A percentile compares a stretch with the other conserved stretches of the same genome.
Conservation (phyloP, 2,329 filamentous ascomycete species). For the Shiraia bambusicola region DNA sequence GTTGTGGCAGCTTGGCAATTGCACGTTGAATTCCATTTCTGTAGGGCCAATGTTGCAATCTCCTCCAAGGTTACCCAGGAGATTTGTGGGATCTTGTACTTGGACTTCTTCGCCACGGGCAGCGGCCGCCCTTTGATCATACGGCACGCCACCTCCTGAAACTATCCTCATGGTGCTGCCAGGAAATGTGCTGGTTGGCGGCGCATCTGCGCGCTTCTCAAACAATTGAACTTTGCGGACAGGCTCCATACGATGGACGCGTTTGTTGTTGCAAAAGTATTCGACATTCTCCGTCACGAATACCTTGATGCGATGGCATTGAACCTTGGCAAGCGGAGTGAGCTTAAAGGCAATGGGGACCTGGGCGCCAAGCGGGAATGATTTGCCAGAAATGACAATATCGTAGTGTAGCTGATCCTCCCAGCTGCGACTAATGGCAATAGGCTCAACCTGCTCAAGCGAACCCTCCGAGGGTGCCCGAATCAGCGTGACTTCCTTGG, state of each 20-base stretch:
- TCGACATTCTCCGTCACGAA: slow-evolving; percentile 88
- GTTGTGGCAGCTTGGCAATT: slow-evolving; percentile 83
- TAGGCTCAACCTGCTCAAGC: slow-evolving; percentile 86
- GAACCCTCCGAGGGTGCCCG: slow-evolving; percentile 85
- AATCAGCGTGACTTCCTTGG: slow-evolving; percentile 79
- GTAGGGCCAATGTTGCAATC: slow-evolving; percentile 81
- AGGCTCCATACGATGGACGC: slow-evolving; percentile 80
- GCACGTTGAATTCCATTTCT: slow-evolving; percentile 92
- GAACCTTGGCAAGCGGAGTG: slow-evolving; percentile 88
- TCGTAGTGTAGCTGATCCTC: slow-evolving; percentile 95
- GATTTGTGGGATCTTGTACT: slow-evolving; percentile 62
- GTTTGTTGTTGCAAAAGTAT: slow-evolving; percentile 84
- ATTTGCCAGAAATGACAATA: slow-evolving; percentile 94
- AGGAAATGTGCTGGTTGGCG: slow-evolving; percentile 70
- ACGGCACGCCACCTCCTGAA: slow-evolving; percentile 77
- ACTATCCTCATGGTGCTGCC: slow-evolving; percentile 75
- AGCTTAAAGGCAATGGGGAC: slow-evolving; percentile 94
- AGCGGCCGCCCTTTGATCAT: slow-evolving; percentile 59
- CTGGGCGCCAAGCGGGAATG: slow-evolving; percentile 82
- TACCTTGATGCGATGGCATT: slow-evolving; percentile 89
- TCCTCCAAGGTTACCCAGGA: slow-evolving; percentile 74
- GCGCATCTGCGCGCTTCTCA: slow-evolving; percentile 81
- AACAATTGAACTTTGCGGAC: slow-evolving; percentile 82
- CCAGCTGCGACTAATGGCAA: slow-evolving; percentile 91
- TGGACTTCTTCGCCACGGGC: slow-evolving; percentile 58